A percentile compares a stretch with the other conserved stretches of the same genome.
Conservation (phyloP, 495 filamentous ascomycete genomes). For the Apiosordaria backusii region DNA sequence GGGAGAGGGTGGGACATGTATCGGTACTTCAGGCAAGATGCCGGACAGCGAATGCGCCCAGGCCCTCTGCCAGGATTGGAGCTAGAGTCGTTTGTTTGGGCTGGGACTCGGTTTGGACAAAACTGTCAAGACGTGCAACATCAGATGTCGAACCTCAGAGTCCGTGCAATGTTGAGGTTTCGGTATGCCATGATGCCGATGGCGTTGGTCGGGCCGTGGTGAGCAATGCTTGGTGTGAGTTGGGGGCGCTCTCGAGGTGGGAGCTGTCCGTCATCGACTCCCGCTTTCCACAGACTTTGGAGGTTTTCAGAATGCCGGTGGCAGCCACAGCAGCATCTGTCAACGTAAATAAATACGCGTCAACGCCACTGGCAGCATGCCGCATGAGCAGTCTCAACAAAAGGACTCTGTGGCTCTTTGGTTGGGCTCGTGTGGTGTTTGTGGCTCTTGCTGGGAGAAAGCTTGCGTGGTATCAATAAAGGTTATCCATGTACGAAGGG, state of each 20-base stretch:
- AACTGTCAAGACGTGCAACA: background rate
- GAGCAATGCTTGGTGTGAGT: background rate
- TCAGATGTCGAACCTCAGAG: background rate
- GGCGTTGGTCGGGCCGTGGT: background rate
- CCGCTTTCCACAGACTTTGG: too few relatives aligned
- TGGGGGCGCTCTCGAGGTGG: background rate
- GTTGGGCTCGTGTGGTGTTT: background rate
- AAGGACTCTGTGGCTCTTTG: background rate
- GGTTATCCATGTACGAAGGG: background rate
- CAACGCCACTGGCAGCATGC: background rate
- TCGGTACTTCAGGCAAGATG: background rate
- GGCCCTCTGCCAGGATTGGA: background rate
- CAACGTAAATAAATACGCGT: background rate
- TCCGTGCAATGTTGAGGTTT: background rate
- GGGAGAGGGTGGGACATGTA: background rate
- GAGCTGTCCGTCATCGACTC: too few relatives aligned
- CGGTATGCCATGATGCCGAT: background rate
- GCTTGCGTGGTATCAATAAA: background rate
- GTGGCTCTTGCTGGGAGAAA: background rate
- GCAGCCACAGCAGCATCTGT: background rate
- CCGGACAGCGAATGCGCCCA: background rate
- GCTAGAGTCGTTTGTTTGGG: background rate
- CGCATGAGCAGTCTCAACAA: background rate
- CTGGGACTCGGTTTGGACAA: background rate
- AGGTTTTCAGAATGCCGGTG: too few relatives aligned